A percentile compares a stretch with the other conserved stretches of the same genome.
These are phyloP conservation scores for Phytophthora citricola DNA, from an alignment of 352 stramenopile genomes.

Conservation along the genomic window DNA sequence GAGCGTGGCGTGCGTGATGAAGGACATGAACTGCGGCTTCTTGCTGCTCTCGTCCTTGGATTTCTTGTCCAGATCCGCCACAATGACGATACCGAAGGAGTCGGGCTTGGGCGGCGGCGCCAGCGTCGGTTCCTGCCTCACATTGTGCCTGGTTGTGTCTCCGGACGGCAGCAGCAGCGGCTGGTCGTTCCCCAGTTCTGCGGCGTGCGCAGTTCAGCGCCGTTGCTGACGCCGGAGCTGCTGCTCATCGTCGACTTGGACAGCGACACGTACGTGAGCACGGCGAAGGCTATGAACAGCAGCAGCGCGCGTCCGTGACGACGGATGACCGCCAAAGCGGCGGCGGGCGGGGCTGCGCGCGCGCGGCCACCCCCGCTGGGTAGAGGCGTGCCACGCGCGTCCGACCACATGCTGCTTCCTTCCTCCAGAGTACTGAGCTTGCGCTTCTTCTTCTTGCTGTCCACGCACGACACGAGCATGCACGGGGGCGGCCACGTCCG, in stretches of 20 bases:
- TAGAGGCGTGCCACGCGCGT: conserved; percentile 38
- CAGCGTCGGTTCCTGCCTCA: conserved; percentile 42
- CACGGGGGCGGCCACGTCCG: conserved; percentile 19
- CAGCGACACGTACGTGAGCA: conserved; percentile 71
- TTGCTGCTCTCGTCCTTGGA: conserved; percentile 86
- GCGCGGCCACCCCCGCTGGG: conserved; percentile 27
- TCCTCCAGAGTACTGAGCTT: conserved; percentile 77
- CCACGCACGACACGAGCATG: conserved; percentile 47
- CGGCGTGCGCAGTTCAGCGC: conserved; percentile 22
- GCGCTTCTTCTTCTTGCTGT: conserved; percentile 84
- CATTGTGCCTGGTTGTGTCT: conserved; percentile 24
- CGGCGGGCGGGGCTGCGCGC: conserved; percentile 38
- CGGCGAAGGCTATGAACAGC: conserved; percentile 52
- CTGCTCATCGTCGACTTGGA: conserved; percentile 48
- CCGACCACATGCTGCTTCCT: conserved; percentile 58
- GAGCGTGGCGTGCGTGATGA: conserved; percentile 92
- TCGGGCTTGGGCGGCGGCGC: conserved; percentile 49
- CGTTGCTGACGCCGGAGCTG: conserved; percentile 10
- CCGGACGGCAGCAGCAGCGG: conserved; percentile 18
- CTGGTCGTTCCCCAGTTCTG: conserved; percentile 40
- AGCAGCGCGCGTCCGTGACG: conserved; percentile 58
- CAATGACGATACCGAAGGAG: conserved; percentile 89
- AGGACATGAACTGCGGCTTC: conserved; percentile 93
- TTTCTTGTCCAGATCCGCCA: conserved; percentile 97
- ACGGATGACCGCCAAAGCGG: conserved; percentile 48